phyloP scores from a whole-genome alignment of 768 basidiomycete species.

The Tephrocybe sp. region DNA sequence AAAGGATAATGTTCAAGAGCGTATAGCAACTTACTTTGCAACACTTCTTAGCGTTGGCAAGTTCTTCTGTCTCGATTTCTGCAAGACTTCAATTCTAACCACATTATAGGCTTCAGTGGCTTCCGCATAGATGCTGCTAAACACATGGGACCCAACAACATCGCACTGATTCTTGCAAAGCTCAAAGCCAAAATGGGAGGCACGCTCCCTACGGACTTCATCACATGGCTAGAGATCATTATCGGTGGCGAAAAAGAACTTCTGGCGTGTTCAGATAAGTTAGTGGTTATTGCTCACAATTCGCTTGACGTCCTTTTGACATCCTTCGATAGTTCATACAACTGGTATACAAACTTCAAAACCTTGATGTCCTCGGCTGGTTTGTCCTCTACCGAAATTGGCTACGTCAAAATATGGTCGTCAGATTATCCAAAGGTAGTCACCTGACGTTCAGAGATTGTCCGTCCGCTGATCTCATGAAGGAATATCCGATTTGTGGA shows the following conservation, averaged over 20 bases:
- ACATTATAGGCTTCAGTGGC: slow-evolving; percentile 1
- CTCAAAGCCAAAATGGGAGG: slow-evolving; percentile 8
- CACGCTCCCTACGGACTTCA: slow-evolving; percentile 3
- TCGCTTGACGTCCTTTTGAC: neutral
- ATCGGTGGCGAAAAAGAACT: slow-evolving; percentile 7
- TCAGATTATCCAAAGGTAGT: slow-evolving; percentile 8
- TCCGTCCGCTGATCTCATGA: neutral
- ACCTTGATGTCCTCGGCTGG: slow-evolving; percentile 2
- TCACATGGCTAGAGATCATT: slow-evolving; percentile 5
- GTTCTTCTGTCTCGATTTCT: neutral
- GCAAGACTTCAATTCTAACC: neutral
- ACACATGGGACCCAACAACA: slow-evolving; percentile 7
- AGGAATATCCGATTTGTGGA: slow-evolving; percentile 10
- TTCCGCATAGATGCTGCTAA: slow-evolving; percentile 9
- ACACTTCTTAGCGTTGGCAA: slow-evolving; percentile 3
- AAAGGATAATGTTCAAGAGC: slow-evolving; percentile 4
- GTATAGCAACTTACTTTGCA: slow-evolving; percentile 6
- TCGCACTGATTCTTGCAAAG: slow-evolving; percentile 4
- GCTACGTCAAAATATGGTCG: slow-evolving; percentile 8
- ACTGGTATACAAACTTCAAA: slow-evolving; percentile 8
- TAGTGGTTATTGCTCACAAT: neutral
- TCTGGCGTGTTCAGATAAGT: slow-evolving; percentile 5
- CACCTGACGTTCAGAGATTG: neutral
- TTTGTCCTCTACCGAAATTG: slow-evolving; percentile 1
- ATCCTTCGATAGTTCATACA: neutral